Base-by-base conservation (phyloP, 495 filamentous ascomycete genomes). In the Monascus purpureus region DNA sequence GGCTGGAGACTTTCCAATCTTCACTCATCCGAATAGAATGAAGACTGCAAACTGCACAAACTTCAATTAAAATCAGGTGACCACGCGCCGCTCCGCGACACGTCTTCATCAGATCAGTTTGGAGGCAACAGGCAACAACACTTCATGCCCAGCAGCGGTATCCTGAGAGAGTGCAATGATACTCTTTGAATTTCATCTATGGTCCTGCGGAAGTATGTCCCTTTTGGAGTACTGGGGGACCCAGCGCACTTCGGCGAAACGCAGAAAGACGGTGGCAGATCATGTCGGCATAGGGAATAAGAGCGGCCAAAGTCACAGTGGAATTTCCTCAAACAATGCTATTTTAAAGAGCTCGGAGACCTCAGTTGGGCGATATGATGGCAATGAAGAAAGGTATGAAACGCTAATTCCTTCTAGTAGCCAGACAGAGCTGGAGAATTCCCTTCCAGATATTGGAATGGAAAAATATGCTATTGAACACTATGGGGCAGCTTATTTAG, bases 381-480 rank as follows among this genome's bases (percentile, higher is more conserved):
- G 49, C 1, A 44, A 50, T 26, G 52, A 49, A 4, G 57, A 59
- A 16, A 59, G 54, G 14, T 44, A 55, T 29, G 57, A 59, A 8
- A 53, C 57, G 0, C 53, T 62, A 16, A 50, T 52, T n/a, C n/a
- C n/a, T 8, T 36, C 41, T 11, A 50, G 39, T 35, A 58, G 46
- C 23, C 40, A 50, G 39, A 92, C 85, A 12, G 82, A 85, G 12
- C 66, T 92, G 27, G 86, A 93, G 47, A 77, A 65, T 37, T 77
- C 78, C 0, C 59, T 93, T 13, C 81, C 83, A 8, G 61, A 65
- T 4, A 57, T 90, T 6, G 58, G 72, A 40, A 69, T 71, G 0
- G 74, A 80, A 43, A 61, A 73, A 39, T 66, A 80, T 29, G 80
- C 82, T 1, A 83, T 92, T 39, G 63, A 78, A 38, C 76, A 86